Percentiles rank a stretch among this genome's conserved stretches.
Evolutionary conservation across 371 early-diverging fungal species (phyloP).

Genomic region (Basidiobolus meristosporus): DNA sequence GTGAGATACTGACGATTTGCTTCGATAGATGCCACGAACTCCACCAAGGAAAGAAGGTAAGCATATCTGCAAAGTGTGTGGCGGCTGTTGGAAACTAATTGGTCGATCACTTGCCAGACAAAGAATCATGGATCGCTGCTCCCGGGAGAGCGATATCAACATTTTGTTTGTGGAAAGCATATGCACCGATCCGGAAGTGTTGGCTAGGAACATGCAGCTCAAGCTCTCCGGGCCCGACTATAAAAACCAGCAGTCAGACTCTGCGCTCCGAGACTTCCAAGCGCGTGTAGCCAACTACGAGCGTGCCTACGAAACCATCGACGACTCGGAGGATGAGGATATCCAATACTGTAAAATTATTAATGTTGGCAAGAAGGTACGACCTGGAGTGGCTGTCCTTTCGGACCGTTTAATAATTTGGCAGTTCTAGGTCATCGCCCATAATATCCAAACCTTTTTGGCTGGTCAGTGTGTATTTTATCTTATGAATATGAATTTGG

Average conservation of each 20-base stretch:
- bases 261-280: slow-evolving; percentile 54
- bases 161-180: slow-evolving; percentile 47
- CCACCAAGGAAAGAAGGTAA: slow-evolving; percentile 50
- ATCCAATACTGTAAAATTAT: slow-evolving; percentile 65
- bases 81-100: too few relatives aligned
- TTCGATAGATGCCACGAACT: slow-evolving; percentile 80
- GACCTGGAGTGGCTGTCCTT: background rate
- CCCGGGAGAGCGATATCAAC: slow-evolving; percentile 26
- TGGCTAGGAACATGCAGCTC: slow-evolving; percentile 58
- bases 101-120: slow-evolving; percentile 10
- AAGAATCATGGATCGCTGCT: slow-evolving; percentile 34
- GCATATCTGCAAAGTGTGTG: too few relatives aligned
- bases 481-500: slow-evolving; percentile 56
- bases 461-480: slow-evolving; percentile 71
- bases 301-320: slow-evolving; percentile 54
- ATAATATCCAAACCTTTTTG: slow-evolving; percentile 62
- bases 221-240: slow-evolving; percentile 75
- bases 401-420: background rate
- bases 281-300: slow-evolving; percentile 65
- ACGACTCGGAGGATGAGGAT: slow-evolving; percentile 43
- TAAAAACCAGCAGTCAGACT: slow-evolving; percentile 33
- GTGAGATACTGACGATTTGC: too few relatives aligned
- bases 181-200: slow-evolving; percentile 46
- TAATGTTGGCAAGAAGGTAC: slow-evolving; percentile 59
- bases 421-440: slow-evolving; percentile 32